phyloP scores from a whole-genome alignment of 2,329 filamentous ascomycete genomes.

The Ophiostoma pallidulum region DNA sequence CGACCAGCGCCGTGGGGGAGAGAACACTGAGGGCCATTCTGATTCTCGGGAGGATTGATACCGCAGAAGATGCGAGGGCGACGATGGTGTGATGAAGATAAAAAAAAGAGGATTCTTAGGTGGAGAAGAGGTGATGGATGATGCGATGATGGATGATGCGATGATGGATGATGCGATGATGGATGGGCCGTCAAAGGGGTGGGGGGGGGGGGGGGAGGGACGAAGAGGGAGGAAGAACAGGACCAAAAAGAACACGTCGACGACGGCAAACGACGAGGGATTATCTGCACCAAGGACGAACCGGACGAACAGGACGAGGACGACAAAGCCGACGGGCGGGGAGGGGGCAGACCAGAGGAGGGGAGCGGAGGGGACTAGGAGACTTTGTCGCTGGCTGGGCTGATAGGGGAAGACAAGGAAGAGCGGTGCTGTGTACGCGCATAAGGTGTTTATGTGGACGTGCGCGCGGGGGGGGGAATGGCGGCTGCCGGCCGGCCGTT shows the following conservation, averaged over 20 bases:
- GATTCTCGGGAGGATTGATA: too few species aligned
- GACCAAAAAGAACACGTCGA: slow-evolving; percentile 2
- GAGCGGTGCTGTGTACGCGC: too few species aligned
- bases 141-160: neutral
- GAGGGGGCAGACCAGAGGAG: neutral
- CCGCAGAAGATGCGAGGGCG: neutral
- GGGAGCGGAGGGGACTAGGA: neutral
- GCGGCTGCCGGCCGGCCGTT: too few species aligned
- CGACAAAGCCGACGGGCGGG: neutral
- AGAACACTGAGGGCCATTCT: slow-evolving; percentile 5
- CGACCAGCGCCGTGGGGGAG: neutral
- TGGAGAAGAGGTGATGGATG: neutral
- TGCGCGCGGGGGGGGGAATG: neutral
- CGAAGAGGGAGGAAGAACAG: neutral
- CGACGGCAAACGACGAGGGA: too few species aligned
- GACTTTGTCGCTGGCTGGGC: neutral
- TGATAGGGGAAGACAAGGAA: slow-evolving; percentile 7
- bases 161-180: neutral
- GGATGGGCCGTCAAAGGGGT: neutral
- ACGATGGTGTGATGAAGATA: neutral
- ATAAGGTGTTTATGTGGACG: too few species aligned
- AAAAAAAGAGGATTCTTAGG: too few species aligned
- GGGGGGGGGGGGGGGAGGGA: neutral
- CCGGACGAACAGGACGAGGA: neutral
- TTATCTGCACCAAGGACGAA: too few species aligned